Percentiles rank a stretch among this genome's conserved stretches.
Conservation (phyloP, 2,329 filamentous ascomycete genomes). For the Scedosporium aurantiacum region DNA sequence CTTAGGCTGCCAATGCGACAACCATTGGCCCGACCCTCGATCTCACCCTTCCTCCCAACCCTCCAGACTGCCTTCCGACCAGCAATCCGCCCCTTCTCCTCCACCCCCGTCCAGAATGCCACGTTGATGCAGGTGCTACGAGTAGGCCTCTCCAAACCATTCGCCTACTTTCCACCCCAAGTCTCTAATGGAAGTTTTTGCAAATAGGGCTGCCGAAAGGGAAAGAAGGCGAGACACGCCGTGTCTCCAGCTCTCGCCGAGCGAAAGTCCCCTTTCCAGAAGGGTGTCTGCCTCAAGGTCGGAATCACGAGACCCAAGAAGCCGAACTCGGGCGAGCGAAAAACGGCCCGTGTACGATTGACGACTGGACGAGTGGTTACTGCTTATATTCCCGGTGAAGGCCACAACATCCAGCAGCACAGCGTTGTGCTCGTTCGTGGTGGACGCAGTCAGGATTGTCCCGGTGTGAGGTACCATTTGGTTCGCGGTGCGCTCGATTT, state of each 20-base stretch:
- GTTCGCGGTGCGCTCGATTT: slow-evolving; percentile 87
- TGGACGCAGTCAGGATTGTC: slow-evolving; percentile 90
- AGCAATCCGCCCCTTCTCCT: slow-evolving; percentile 40
- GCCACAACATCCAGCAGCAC: slow-evolving; percentile 98
- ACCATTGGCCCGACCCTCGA: slow-evolving; percentile 19
- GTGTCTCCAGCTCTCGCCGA: slow-evolving; percentile 73
- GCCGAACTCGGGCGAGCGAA: slow-evolving; percentile 93
- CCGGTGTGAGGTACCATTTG: slow-evolving; percentile 92
- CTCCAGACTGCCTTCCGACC: slow-evolving; percentile 12
- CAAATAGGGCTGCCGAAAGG: slow-evolving; percentile 58
- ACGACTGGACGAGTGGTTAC: slow-evolving; percentile 80
- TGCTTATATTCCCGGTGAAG: slow-evolving; percentile 92
- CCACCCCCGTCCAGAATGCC: slow-evolving; percentile 43
- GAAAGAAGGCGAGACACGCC: slow-evolving; percentile 72
- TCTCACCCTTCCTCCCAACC: slow-evolving; percentile 19
- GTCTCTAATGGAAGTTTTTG: slow-evolving; percentile 8
- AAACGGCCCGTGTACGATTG: slow-evolving; percentile 83
- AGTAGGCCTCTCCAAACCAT: slow-evolving; percentile 18
- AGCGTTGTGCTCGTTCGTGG: slow-evolving; percentile 93
- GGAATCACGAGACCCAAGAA: slow-evolving; percentile 95
- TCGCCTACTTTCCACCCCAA: background rate
- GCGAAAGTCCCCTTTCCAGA: slow-evolving; percentile 65
- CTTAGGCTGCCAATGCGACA: slow-evolving; percentile 10
- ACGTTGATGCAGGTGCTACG: slow-evolving; percentile 66
- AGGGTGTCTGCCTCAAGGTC: slow-evolving; percentile 92